phyloP scores from a whole-genome alignment of 2,329 filamentous ascomycete genomes.

The Penicillium digitatum region DNA sequence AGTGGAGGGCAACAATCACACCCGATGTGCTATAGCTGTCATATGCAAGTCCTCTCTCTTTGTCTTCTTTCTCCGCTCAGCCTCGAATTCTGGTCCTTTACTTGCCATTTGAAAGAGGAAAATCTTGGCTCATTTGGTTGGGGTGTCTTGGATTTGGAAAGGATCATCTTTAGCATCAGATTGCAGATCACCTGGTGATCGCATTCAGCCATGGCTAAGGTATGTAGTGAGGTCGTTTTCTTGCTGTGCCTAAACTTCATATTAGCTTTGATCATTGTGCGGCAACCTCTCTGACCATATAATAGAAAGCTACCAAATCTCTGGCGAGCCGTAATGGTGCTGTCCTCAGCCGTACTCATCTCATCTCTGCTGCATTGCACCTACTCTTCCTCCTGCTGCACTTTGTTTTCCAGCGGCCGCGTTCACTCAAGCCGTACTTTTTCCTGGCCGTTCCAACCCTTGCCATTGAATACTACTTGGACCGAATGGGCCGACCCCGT shows the following conservation, averaged over 20 bases:
- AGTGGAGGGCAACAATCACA: conserved; percentile 24
- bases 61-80: not conserved
- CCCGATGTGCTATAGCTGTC: conserved; percentile 9
- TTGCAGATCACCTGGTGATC: conserved; percentile 1
- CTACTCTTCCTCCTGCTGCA: conserved; percentile 68
- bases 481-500: conserved; percentile 74
- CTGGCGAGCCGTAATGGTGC: conserved; percentile 74
- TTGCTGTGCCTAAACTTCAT: not conserved
- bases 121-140: not conserved
- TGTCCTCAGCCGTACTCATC: conserved; percentile 75
- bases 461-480: conserved; percentile 78
- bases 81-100: not conserved
- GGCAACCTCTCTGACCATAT: conserved; percentile 2
- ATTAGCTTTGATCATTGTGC: not conserved
- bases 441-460: conserved; percentile 71
- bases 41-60: conserved; percentile 1
- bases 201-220: conserved; percentile 26
- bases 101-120: not conserved
- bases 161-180: not conserved
- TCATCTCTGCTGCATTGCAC: conserved; percentile 70
- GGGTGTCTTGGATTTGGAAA: too few relatives aligned
- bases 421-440: conserved; percentile 63
- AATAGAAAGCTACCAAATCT: conserved; percentile 51
- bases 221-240: conserved; percentile 11
- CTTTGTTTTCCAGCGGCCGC: conserved; percentile 59